Evolutionary conservation across 1,139 yeast species (phyloP).

Genomic region (Yarrowia galli): DNA sequence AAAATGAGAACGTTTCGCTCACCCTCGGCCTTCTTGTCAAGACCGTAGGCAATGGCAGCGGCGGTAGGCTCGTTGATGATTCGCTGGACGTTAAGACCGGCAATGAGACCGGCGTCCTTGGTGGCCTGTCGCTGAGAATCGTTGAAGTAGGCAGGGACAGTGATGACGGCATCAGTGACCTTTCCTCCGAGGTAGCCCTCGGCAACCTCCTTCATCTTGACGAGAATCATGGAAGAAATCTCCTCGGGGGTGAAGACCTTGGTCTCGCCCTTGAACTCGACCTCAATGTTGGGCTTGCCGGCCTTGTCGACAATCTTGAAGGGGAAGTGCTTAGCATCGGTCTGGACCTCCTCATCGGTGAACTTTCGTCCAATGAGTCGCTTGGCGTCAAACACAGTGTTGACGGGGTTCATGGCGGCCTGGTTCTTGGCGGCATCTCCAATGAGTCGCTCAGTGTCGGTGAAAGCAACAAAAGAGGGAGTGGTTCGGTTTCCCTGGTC

Average conservation of each 20-base stretch:
- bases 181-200: slow-evolving; percentile 87
- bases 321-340: slow-evolving; percentile 95
- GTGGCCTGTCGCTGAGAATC: slow-evolving; percentile 98
- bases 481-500: slow-evolving; percentile 99
- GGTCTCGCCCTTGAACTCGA: slow-evolving; percentile 91
- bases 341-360: slow-evolving; percentile 86
- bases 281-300: slow-evolving; percentile 90
- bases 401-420: slow-evolving; percentile 96
- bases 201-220: slow-evolving; percentile 96
- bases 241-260: slow-evolving; percentile 96
- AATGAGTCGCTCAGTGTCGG: slow-evolving; percentile 92
- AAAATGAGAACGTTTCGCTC: slow-evolving; percentile 67
- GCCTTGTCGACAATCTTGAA: slow-evolving; percentile 86
- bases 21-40: slow-evolving; percentile 86
- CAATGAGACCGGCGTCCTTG: slow-evolving; percentile 96
- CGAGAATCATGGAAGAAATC: slow-evolving; percentile 91
- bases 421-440: slow-evolving; percentile 99
- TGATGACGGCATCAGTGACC: slow-evolving; percentile 88
- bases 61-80: slow-evolving; percentile 97
- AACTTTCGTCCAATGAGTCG: slow-evolving; percentile 95
- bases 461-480: slow-evolving; percentile 97
- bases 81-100: slow-evolving; percentile 93
- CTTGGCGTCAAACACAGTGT: slow-evolving; percentile 96
- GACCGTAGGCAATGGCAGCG: slow-evolving; percentile 97
- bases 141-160: slow-evolving; percentile 95